Conservation (phyloP, 495 filamentous ascomycete species). For the Penicillium subrubescens region DNA sequence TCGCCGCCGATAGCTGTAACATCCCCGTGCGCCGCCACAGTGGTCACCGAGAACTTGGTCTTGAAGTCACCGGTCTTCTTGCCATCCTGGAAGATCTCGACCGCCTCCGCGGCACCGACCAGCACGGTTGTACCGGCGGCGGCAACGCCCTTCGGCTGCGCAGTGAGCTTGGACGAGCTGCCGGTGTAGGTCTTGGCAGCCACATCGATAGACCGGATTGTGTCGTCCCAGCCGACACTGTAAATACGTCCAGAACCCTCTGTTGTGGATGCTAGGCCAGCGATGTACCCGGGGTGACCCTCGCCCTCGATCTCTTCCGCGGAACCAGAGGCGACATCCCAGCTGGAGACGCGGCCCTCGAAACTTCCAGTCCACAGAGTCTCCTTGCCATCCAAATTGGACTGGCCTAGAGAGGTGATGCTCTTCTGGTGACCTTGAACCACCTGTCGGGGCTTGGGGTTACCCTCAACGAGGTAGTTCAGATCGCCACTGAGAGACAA, state of each 20-base stretch:
- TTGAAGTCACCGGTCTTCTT: constrained; percentile 60
- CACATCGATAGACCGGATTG: constrained; percentile 74
- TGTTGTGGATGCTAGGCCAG: constrained; percentile 65
- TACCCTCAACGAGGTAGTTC: constrained; percentile 80
- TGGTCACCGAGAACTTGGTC: constrained; percentile 66
- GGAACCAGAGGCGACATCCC: constrained; percentile 70
- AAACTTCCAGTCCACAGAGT: constrained; percentile 88
- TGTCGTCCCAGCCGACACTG: constrained; percentile 95
- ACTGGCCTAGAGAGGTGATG: constrained; percentile 72
- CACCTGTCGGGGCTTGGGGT: constrained; percentile 64
- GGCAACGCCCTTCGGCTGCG: constrained; percentile 63
- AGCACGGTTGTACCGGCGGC: constrained; percentile 51
- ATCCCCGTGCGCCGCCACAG: constrained; percentile 66
- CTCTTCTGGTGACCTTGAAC: constrained; percentile 94
- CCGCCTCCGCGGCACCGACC: constrained; percentile 64
- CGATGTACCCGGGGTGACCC: constrained; percentile 78
- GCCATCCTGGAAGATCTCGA: constrained; percentile 65
- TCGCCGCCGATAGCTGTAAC: constrained; percentile 76
- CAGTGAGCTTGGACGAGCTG: constrained; percentile 50
- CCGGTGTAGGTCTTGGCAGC: constrained; percentile 61
- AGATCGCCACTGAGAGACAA: constrained; percentile 85
- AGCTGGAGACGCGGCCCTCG: constrained; percentile 81
- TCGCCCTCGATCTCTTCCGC: constrained; percentile 74
- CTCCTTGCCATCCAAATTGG: constrained; percentile 41
- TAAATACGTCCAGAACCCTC: constrained; percentile 63